Evolutionary conservation across 345 rosid species (phyloP), one percentile per base, ranked within the genome.

Genomic region (Citrus inodora): DNA sequence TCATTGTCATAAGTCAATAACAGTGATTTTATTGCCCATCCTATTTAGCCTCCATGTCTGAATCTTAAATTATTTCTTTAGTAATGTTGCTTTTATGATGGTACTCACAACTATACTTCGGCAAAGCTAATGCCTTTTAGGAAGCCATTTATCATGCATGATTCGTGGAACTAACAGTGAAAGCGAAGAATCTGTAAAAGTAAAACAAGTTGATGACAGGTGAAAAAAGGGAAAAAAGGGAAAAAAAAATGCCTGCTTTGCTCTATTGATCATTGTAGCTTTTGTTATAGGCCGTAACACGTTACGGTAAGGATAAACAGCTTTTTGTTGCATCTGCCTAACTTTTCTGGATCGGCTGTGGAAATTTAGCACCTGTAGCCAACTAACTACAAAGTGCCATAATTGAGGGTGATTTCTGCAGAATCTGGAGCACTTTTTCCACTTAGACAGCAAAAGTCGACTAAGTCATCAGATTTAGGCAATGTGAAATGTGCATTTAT

Each of bases 381-480:
- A 32, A 75, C 69, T 13, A 46, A 46, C 51, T 3, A 11, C 51
- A 46, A 40, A 64, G 27, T 75, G 32, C 76, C 8, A 75, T 53
- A 75, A 63, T 63, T 32, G 48, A 51, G 78, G 7, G n/a, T 14
- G 71, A 64, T 46, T n/a, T 66, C 63, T 76, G 61, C 53, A n/a
- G 63, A n/a, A 76, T 33, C 28, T 9, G 7, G 30, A 27, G 28
- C 73, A 42, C 24, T 67, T 81, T 67, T 77, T 80, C 51, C 77
- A 74, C 59, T 74, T 81, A 67, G 73, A 60, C 40, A 51, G 46
- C 62, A 64, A 46, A 53, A 11, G 40, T 30, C 61, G 22, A 75
- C 38, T 2, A 46, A 64, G 35, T 71, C 16, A 21, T 21, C 32
- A 30, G 48, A 64, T 14, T 75, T 14, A 22, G 32, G 51, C 37